Conservation (phyloP, 257 asterid species). For the Solanum medicagineum region DNA sequence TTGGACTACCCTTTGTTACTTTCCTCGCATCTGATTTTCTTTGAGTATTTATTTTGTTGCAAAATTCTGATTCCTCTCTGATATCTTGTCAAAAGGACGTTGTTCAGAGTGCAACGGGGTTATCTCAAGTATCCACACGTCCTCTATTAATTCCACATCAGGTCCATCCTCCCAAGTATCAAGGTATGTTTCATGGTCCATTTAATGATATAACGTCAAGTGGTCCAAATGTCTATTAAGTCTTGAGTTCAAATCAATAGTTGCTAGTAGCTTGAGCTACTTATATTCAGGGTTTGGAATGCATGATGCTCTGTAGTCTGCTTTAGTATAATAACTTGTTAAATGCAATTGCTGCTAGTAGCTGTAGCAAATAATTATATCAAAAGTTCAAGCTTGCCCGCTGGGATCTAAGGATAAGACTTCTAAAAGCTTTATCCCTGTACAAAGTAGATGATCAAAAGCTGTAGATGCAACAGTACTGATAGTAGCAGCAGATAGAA, state of each 20-base stretch:
- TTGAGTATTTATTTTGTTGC: background rate
- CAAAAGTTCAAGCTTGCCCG: background rate
- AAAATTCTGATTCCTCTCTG: slow-evolving; percentile 4
- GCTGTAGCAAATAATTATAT: background rate
- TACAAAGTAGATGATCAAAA: background rate
- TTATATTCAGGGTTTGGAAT: background rate
- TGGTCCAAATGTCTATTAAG: background rate
- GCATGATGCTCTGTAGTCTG: background rate
- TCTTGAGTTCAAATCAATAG: background rate
- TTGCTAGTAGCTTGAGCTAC: background rate
- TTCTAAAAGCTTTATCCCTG: background rate
- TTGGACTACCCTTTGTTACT: background rate
- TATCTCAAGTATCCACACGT: slow-evolving; percentile 44
- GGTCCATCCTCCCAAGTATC: slow-evolving; percentile 52
- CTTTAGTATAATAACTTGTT: background rate
- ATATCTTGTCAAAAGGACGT: slow-evolving; percentile 25
- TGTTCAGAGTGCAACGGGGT: slow-evolving; percentile 42
- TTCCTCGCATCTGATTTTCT: background rate
- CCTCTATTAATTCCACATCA: slow-evolving; percentile 44
- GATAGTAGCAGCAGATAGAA: background rate
- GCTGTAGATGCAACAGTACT: background rate
- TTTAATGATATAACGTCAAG: background rate
- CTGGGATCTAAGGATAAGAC: background rate
- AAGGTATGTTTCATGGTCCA: slow-evolving; percentile 32
- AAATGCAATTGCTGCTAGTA: background rate